These are phyloP conservation scores for Pseudotsuga menziesii DNA, from an alignment of 75 land plant genomes.

Conservation along the genomic window DNA sequence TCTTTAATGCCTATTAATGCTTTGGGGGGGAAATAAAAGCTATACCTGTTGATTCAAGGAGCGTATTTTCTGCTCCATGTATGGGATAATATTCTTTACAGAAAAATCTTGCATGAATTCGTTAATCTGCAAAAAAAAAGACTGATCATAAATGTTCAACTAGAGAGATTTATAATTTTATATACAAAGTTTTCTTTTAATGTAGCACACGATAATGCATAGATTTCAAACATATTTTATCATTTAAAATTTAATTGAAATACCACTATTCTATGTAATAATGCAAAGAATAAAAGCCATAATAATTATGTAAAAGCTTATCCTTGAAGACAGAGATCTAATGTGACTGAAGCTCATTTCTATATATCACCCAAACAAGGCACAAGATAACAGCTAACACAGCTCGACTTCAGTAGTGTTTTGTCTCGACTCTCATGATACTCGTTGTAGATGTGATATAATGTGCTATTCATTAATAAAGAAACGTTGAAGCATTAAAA, in stretches of 20 bases:
- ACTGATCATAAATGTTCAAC: not conserved
- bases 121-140: constrained; percentile 36
- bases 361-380: not conserved
- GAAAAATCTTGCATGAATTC: constrained; percentile 68
- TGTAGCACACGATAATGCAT: not conserved
- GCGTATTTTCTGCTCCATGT: constrained; percentile 97
- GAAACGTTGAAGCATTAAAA: no score
- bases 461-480: not conserved
- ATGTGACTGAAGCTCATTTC: not conserved
- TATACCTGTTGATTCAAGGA: constrained; percentile 87
- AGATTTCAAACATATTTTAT: not conserved
- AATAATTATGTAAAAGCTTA: not conserved
- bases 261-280: no score
- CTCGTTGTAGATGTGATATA: not conserved
- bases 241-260: not conserved
- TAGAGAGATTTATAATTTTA: not conserved
- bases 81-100: constrained; percentile 74
- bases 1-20: not conserved
- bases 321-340: not conserved
- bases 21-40: not conserved
- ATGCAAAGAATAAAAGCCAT: no score
- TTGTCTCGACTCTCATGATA: not conserved
- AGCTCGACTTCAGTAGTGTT: not conserved
- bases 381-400: not conserved
- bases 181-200: not conserved